phyloP scores from a whole-genome alignment of 2,329 filamentous ascomycete species.

The Xylaria sp. region DNA sequence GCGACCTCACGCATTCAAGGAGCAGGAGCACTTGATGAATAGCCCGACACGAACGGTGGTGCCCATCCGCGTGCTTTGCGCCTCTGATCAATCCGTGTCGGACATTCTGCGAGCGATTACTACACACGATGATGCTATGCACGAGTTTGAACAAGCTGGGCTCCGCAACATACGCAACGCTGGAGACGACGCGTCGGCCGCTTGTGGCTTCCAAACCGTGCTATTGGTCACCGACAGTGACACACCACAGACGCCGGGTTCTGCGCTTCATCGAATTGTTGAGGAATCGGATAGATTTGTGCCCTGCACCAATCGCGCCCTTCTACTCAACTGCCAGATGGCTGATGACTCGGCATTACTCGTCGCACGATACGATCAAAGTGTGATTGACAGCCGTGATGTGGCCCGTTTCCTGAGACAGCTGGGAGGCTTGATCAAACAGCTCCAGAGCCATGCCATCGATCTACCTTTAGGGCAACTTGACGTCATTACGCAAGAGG shows the following conservation, averaged over 20 bases:
- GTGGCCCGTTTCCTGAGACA: slow-evolving; percentile 13
- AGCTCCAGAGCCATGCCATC: slow-evolving; percentile 8
- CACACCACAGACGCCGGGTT: neutral
- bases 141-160: slow-evolving; percentile 10
- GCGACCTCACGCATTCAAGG: slow-evolving; percentile 5
- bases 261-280: slow-evolving; percentile 8
- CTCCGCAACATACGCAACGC: slow-evolving; percentile 10
- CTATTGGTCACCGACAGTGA: slow-evolving; percentile 12
- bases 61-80: slow-evolving; percentile 17
- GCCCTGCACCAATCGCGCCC: slow-evolving; percentile 15
- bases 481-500: slow-evolving; percentile 12
- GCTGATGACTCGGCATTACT: slow-evolving; percentile 2
- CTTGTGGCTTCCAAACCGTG: slow-evolving; percentile 19
- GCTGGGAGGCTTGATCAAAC: slow-evolving; percentile 14
- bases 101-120: slow-evolving; percentile 13
- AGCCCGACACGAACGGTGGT: slow-evolving; percentile 1
- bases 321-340: slow-evolving; percentile 13
- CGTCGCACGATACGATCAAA: slow-evolving; percentile 13
- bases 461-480: slow-evolving; percentile 12
- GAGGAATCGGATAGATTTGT: slow-evolving; percentile 12
- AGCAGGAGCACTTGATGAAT: neutral
- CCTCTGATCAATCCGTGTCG: slow-evolving; percentile 9
- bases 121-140: slow-evolving; percentile 6
- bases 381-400: slow-evolving; percentile 3
- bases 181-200: slow-evolving; percentile 12